Evolutionary conservation across 129 eudicot species (phyloP), one percentile per base, ranked within the genome.

Genomic region (Tagetes patula): DNA sequence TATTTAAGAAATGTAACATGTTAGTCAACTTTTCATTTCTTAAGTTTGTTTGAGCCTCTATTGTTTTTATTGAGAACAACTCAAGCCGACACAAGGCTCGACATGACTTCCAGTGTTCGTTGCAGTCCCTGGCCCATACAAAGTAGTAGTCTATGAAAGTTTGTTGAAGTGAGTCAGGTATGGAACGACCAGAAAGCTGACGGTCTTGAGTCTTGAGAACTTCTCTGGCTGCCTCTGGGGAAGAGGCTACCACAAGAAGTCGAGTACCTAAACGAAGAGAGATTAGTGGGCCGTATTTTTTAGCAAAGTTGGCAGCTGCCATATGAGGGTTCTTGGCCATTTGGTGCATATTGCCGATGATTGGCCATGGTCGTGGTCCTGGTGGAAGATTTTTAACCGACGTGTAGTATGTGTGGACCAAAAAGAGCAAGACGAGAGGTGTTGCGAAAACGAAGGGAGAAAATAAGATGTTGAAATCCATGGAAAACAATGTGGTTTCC

Each of bases 341-440:
- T 38, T 62, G 69, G 34, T 63, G 69, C 48, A 63, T 63, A 7
- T 63, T 63, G 11, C 69, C 69, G 3, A 62, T 62, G 31, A 62
- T 62, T 11, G 67, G 67, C 67, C 67, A 62, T 37, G 67, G 65
- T 33, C 46, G 32, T 12, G 67, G 67, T 20, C 67, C 45, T 12
- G 46, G 48, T 63, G 48, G 69, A 12, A 39, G 69, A 3, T 39
- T 39, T 63, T 63, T 39, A 2, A 13, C 5, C 0, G 69, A 7
- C 7, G 12, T 40, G 0, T 5, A 1, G 3, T 63, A 12, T 20
- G 32, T 72, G 49, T 8, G 9, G 27, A 45, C 42, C 2, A 63
- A 1, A 37, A 36, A 33, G 1, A 12, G 10, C 31, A 62, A n/a
- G 10, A 62, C 0, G 8, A 60, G 30, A 12, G 67, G 11, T 36